Evolutionary conservation across 139 green algal species (phyloP).

Genomic region (Micromonas commoda): DNA sequence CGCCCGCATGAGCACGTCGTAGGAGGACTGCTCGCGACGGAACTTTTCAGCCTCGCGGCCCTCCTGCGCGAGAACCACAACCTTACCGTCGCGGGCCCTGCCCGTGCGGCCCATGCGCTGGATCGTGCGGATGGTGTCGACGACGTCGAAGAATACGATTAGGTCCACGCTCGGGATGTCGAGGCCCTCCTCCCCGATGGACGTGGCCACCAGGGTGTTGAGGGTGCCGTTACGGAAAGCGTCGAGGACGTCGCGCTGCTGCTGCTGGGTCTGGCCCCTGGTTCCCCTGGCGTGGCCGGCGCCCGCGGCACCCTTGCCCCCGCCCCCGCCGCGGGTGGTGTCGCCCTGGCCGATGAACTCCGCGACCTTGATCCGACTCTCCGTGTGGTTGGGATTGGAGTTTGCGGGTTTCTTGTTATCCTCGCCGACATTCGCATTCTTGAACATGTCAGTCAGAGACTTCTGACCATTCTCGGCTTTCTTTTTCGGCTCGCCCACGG

Average conservation of each 20-base stretch:
- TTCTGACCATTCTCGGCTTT: not conserved
- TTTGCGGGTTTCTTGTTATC: too few species aligned
- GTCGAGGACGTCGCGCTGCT: conserved; percentile 48
- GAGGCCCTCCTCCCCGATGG: conserved; percentile 88
- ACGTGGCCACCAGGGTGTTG: conserved; percentile 25
- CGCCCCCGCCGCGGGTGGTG: not conserved
- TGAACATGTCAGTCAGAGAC: not conserved
- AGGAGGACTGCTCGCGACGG: conserved; percentile 52
- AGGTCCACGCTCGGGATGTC: conserved; percentile 93
- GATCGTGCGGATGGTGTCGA: conserved; percentile 63
- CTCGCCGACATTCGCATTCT: too few species aligned
- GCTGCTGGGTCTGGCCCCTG: conserved; percentile 46
- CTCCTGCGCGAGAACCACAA: conserved; percentile 73
- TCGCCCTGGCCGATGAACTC: conserved; percentile 78
- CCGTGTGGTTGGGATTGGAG: conserved; percentile 45
- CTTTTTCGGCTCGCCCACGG: not conserved
- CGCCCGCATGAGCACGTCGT: conserved; percentile 17
- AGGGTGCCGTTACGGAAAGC: not conserved
- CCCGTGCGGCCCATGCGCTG: conserved; percentile 92
- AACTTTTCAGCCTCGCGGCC: conserved; percentile 41
- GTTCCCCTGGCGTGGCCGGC: not conserved
- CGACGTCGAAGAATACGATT: conserved; percentile 84
- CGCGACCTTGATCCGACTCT: conserved; percentile 27
- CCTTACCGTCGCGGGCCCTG: conserved; percentile 64
- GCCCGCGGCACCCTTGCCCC: not conserved